These are phyloP conservation scores for Daldinia loculata DNA, from an alignment of 495 filamentous ascomycete genomes.

Conservation along the genomic window DNA sequence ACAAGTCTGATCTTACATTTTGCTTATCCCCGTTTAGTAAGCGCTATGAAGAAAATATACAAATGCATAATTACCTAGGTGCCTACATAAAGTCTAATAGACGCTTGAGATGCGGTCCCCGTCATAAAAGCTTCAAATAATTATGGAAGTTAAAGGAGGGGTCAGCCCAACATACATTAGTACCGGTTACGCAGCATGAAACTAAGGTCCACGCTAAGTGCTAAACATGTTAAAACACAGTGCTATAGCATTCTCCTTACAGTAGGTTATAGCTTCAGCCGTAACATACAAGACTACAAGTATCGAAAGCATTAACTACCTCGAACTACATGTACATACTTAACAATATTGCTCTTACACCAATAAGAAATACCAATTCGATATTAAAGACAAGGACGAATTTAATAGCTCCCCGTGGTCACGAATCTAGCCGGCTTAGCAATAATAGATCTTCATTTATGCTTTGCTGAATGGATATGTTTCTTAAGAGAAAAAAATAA, in stretches of 20 bases:
- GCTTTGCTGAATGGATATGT: conserved; percentile 9
- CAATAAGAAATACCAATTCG: neutral
- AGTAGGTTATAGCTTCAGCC: conserved; percentile 1
- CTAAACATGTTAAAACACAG: conserved; percentile 4
- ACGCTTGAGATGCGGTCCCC: conserved; percentile 10
- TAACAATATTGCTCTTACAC: neutral
- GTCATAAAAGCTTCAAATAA: conserved; percentile 1
- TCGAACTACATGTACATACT: neutral
- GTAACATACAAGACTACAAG: neutral
- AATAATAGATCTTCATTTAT: neutral
- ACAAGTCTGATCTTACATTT: neutral
- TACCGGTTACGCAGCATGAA: neutral
- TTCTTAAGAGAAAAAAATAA: conserved; percentile 16
- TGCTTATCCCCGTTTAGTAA: conserved; percentile 1
- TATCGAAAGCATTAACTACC: neutral
- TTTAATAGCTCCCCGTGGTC: neutral
- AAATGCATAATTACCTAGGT: neutral
- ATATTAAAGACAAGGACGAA: neutral
- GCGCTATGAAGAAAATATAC: neutral
- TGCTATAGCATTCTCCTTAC: neutral
- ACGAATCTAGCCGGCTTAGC: neutral
- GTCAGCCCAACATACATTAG: neutral
- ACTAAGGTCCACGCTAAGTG: neutral
- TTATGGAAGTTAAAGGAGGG: neutral
- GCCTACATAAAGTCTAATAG: conserved; percentile 17